Evolutionary conservation across 2,329 filamentous ascomycete species (phyloP), one percentile per base, ranked within the genome.

Genomic region (Colletotrichum zoysiae): DNA sequence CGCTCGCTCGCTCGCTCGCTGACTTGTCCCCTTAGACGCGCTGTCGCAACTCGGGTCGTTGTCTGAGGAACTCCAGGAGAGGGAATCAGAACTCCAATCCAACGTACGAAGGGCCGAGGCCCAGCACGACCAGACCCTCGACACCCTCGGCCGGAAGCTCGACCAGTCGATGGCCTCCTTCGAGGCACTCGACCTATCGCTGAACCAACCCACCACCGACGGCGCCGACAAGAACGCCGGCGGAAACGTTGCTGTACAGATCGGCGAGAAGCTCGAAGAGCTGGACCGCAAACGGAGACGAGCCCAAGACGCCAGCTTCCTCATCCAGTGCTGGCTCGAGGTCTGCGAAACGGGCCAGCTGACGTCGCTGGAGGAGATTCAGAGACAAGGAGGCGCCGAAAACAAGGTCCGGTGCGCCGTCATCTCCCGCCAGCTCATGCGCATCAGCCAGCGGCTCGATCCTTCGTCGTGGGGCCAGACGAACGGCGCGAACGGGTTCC

Each of bases 291-390:
- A 99, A 83, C 87, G 95, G 76, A 92, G 94, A 79, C 88, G 95
- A 71, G 96, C 96, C 42, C 88, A 96, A 80, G 96, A 99, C 84
- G 95, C 96, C 73, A 95, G 93, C 79, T 98, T 98, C 80, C 83
- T 99, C 71, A 95, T 99, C 75, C 93, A 97, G 79, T 99, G 96
- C 84, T 99, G 96, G 95, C 90, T 94, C 51, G 95, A 98, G 78
- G 94, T 99, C 76, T 95, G 92, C 81, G 95, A 97, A 78, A 92
- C 92, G 11, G 96, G 96, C 4, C 91, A 96, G 76, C 87, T 98
- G 67, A 92, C 93, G 11, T 91, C 92, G n/a, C 83, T 99, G 59
- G 94, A 98, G 80, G 95, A 97, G 74, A 91, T 98, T 71, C 89
- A 95, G 78, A 89, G 93, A 74, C 92, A 95, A 75, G 94, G 94